phyloP scores from a whole-genome alignment of 2,329 filamentous ascomycete genomes.

The Exophiala sideris region DNA sequence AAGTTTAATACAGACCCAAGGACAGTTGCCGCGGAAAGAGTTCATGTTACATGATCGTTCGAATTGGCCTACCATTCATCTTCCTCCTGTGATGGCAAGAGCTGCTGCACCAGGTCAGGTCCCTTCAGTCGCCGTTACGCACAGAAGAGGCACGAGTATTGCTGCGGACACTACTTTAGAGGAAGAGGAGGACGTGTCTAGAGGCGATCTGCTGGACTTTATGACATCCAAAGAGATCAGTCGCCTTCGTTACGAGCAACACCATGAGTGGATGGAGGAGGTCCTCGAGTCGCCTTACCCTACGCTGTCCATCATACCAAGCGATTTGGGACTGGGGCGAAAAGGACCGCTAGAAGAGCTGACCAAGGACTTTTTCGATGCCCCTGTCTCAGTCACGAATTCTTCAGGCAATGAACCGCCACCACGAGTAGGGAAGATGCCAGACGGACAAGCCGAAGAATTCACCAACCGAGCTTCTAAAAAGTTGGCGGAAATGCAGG shows the following conservation, averaged over 20 bases:
- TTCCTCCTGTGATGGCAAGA: slow-evolving; percentile 46
- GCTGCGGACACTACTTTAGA: slow-evolving; percentile 58
- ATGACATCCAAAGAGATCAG: slow-evolving; percentile 88
- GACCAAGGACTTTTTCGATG: slow-evolving; percentile 80
- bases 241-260: slow-evolving; percentile 80
- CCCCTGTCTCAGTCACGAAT: slow-evolving; percentile 41
- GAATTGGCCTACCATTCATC: slow-evolving; percentile 83
- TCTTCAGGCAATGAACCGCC: slow-evolving; percentile 30
- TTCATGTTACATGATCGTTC: slow-evolving; percentile 88
- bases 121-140: slow-evolving; percentile 16
- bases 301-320: slow-evolving; percentile 77
- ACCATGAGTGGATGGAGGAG: slow-evolving; percentile 99
- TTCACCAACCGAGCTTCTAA: slow-evolving; percentile 76
- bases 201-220: slow-evolving; percentile 85
- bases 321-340: slow-evolving; percentile 80
- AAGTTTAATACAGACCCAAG: slow-evolving; percentile 66
- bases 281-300: slow-evolving; percentile 87
- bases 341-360: slow-evolving; percentile 77
- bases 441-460: slow-evolving; percentile 73
- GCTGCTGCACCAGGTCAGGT: slow-evolving; percentile 20
- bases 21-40: slow-evolving; percentile 81
- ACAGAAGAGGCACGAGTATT: slow-evolving; percentile 45
- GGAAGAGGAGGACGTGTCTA: slow-evolving; percentile 83
- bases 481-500: slow-evolving; percentile 68
- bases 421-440: slow-evolving; percentile 59